Percentiles rank a stretch among this genome's conserved stretches.
phyloP scores from a whole-genome alignment of 495 filamentous ascomycete species.

The Apiosordaria backusii region DNA sequence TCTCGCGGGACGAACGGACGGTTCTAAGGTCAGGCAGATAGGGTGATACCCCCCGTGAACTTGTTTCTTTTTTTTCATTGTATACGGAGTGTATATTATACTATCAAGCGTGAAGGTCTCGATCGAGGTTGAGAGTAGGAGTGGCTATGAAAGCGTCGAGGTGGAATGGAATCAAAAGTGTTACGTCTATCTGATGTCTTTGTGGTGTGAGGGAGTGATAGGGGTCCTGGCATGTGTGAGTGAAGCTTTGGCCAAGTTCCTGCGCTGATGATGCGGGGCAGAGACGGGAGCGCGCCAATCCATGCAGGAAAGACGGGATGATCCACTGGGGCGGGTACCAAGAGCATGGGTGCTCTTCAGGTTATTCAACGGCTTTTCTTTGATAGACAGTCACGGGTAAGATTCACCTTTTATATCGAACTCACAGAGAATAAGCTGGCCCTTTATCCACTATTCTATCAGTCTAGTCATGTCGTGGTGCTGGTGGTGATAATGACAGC shows the following conservation, averaged over 20 bases:
- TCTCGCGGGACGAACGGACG: neutral
- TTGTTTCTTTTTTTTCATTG: neutral
- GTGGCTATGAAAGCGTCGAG: neutral
- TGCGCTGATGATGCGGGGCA: neutral
- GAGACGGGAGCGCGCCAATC: neutral
- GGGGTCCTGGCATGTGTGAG: neutral
- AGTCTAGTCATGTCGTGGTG: too few species aligned
- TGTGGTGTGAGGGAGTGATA: neutral
- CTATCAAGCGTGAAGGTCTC: too few species aligned
- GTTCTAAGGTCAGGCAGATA: neutral
- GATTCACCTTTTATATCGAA: too few species aligned
- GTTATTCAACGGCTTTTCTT: too few species aligned
- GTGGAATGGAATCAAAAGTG: neutral
- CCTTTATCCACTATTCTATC: too few species aligned
- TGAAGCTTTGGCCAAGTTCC: neutral
- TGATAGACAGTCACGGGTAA: too few species aligned
- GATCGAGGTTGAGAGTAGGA: too few species aligned
- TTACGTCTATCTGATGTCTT: neutral
- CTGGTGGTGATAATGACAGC: too few species aligned
- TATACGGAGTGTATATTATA: conserved; percentile 1
- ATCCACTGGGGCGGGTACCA: neutral
- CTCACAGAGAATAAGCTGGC: too few species aligned
- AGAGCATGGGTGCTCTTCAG: neutral
- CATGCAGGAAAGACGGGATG: neutral
- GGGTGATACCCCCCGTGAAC: neutral